These are phyloP conservation scores for Coemansia sp. DNA, from an alignment of 192 early-diverging fungal genomes.

Conservation along the genomic window DNA sequence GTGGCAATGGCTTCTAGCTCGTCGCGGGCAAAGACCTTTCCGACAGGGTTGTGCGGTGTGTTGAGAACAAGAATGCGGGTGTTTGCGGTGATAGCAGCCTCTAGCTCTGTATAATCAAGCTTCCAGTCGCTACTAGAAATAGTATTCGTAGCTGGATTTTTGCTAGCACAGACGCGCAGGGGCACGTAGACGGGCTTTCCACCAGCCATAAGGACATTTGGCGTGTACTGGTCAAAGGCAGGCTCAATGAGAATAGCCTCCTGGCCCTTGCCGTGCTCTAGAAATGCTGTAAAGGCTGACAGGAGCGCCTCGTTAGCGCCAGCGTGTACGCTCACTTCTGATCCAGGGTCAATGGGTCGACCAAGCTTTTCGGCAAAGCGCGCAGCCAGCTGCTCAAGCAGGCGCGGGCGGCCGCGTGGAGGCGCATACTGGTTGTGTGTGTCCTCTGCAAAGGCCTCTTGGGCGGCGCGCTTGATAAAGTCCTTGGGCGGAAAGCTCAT, in stretches of 20 bases:
- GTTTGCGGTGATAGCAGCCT: constrained; percentile 67
- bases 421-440: constrained; percentile 87
- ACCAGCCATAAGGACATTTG: constrained; percentile 83
- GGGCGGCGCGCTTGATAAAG: constrained; percentile 81
- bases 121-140: constrained; percentile 83
- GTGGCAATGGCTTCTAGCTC: constrained; percentile 75
- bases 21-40: constrained; percentile 76
- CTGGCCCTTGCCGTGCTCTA: constrained; percentile 69
- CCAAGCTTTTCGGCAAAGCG: constrained; percentile 73
- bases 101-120: constrained; percentile 79
- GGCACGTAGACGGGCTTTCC: constrained; percentile 84
- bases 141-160: constrained; percentile 42
- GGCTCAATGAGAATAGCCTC: constrained; percentile 96
- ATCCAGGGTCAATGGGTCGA: constrained; percentile 68
- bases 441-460: constrained; percentile 60
- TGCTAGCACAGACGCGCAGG: constrained; percentile 61
- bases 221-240: constrained; percentile 92
- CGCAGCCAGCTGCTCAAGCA: constrained; percentile 71
- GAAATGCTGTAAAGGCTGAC: constrained; percentile 78
- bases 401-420: constrained; percentile 63
- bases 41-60: constrained; percentile 94
- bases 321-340: constrained; percentile 84
- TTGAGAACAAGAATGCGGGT: constrained; percentile 91
- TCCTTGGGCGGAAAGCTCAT: constrained; percentile 86
- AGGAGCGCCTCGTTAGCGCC: constrained; percentile 85